Evolutionary conservation across 2,329 filamentous ascomycete genomes (phyloP), one percentile per base, ranked within the genome.

Genomic region (Canariomyces notabilis): DNA sequence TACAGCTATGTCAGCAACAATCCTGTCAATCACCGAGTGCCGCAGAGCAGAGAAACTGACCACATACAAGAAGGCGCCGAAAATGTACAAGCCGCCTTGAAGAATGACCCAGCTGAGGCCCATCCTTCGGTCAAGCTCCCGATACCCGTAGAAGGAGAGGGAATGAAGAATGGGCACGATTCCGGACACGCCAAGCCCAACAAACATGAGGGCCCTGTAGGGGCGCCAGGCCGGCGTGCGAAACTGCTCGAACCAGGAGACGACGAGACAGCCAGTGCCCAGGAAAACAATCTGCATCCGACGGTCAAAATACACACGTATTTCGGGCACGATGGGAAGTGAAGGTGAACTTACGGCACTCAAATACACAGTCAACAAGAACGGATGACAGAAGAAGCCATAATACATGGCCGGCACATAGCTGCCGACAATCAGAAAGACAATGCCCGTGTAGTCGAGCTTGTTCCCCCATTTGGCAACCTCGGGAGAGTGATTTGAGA

Each of bases 371-470:
- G 70, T 73, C 69, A 89, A 80, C 58, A 91, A 64, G 6, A 64
- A 59, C 3, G 81, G 79, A 52, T 82, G 70, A 59, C 84, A 89
- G 59, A 79, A 87, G 64, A 95, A 89, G 3, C 85, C 89, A 65
- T 94, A 95, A 65, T 88, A 93, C 49, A 98, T 67, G 40, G 87
- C 85, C 2, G 93, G 90, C 37, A 97, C 80, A 61, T 91, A 95
- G 63, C 85, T 91, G 6, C 93, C 93, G 56, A 91, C 87, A 49
- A 97, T 97, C 56, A 98, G 71, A 39, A 83, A 80, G 22, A 97
- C 87, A 57, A 98, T 98, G 6, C 93, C 93, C 5, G 91, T 80
- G 64, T 98, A 97, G 64, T 98, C 93, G 46, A 97, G 71, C 65
- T 95, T 88, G 64, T 97, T 97, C 9, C 90, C 90, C 72, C 89